These are phyloP conservation scores for Pascua guehoae DNA, from an alignment of 1,284 basidiomycete genomes.

Conservation along the genomic window DNA sequence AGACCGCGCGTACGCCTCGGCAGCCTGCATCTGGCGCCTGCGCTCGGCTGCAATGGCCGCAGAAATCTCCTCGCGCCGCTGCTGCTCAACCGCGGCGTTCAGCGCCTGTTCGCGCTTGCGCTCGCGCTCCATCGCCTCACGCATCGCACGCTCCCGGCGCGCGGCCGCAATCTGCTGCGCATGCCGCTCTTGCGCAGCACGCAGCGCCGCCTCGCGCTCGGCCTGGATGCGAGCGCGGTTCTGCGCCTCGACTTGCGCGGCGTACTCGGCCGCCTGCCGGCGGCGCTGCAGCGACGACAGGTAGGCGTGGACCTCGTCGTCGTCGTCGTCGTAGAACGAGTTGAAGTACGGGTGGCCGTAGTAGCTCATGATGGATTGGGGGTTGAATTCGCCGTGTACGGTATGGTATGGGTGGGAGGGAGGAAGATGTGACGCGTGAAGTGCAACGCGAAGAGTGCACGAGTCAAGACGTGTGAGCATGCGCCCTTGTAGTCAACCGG, in stretches of 20 bases:
- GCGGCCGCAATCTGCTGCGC: conserved; percentile 8
- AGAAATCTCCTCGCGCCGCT: conserved; percentile 8
- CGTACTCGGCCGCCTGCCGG: conserved; percentile 31
- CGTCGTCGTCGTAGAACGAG: conserved; percentile 22
- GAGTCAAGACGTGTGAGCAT: too few species aligned
- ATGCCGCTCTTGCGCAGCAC: conserved; percentile 17
- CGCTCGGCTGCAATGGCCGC: conserved; percentile 11
- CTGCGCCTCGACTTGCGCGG: conserved; percentile 22
- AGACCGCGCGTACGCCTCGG: conserved; percentile 16
- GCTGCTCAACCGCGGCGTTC: conserved; percentile 10
- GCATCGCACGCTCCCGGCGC: conserved; percentile 15
- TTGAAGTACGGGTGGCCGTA: conserved; percentile 18
- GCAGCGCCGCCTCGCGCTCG: conserved; percentile 16
- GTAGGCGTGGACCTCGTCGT: conserved; percentile 39
- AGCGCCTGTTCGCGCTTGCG: conserved; percentile 14
- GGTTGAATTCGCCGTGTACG: too few species aligned
- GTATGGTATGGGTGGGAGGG: too few species aligned
- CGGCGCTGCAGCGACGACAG: conserved; percentile 38
- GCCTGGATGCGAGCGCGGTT: conserved; percentile 12
- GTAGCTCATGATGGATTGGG: conserved; percentile 10
- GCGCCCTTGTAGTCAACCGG: too few species aligned
- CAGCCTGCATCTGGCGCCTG: conserved; percentile 17
- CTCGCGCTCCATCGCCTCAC: conserved; percentile 15
- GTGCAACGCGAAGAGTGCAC: too few species aligned
- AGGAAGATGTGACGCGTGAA: too few species aligned